phyloP scores from a whole-genome alignment of 2,329 filamentous ascomycete genomes.

The Conoideocrella luteorostrata region DNA sequence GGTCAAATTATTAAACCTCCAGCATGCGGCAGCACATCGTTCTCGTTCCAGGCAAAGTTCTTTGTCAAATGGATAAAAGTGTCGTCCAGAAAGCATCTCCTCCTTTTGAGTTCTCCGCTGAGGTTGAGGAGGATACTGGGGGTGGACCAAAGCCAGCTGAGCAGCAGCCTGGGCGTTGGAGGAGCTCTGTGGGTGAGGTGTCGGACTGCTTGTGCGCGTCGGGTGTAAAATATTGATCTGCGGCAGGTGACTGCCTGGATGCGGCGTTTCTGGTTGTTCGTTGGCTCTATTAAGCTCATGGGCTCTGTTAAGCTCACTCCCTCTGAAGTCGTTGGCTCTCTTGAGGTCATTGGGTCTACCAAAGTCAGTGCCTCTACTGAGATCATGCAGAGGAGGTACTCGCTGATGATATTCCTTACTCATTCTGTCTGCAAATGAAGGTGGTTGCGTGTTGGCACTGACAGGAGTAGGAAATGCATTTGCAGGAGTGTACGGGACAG shows the following conservation, averaged over 20 bases:
- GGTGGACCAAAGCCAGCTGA: constrained; percentile 52
- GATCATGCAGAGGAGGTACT: constrained; percentile 54
- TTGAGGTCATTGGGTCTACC: too few species aligned
- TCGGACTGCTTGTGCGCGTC: constrained; percentile 42
- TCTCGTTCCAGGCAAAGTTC: constrained; percentile 80
- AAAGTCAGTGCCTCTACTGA: constrained; percentile 43
- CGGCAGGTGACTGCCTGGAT: constrained; percentile 44
- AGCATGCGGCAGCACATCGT: constrained; percentile 72
- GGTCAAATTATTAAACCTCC: constrained; percentile 74
- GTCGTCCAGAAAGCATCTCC: constrained; percentile 76
- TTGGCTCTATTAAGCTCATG: too few species aligned
- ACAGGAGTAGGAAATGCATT: constrained; percentile 58
- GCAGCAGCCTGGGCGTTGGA: constrained; percentile 47
- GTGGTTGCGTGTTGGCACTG: constrained; percentile 45
- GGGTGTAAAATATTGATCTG: constrained; percentile 52
- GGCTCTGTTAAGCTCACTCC: too few species aligned
- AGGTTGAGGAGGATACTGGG: constrained; percentile 37
- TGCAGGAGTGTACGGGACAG: constrained; percentile 46
- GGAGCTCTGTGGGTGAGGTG: constrained; percentile 31
- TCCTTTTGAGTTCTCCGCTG: constrained; percentile 65
- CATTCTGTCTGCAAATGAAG: constrained; percentile 41
- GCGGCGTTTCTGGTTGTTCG: constrained; percentile 49
- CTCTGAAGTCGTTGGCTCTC: too few species aligned
- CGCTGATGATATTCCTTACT: constrained; percentile 57
- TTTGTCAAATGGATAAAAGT: constrained; percentile 73